These are phyloP conservation scores for Phytophthora citricola DNA, from an alignment of 352 stramenopile genomes.

Conservation along the genomic window DNA sequence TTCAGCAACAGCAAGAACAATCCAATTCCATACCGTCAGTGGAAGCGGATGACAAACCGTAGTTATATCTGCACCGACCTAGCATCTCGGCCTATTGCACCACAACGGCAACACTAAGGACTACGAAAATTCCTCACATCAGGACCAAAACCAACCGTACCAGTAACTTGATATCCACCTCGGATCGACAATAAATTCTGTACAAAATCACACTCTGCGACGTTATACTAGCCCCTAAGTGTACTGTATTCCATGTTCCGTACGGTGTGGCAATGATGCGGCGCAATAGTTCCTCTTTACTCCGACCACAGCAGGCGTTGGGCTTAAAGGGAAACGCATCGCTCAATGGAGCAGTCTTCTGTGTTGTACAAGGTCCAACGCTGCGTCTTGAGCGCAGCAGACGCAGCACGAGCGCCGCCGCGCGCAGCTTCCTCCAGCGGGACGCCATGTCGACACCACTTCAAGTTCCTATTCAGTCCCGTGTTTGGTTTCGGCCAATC, in stretches of 20 bases:
- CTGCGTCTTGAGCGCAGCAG: slow-evolving; percentile 1
- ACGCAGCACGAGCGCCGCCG: slow-evolving; percentile 38
- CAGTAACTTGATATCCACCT: slow-evolving; percentile 61
- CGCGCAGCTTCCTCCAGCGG: slow-evolving; percentile 42
- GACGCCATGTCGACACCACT: slow-evolving; percentile 3
- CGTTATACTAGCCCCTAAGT: not conserved
- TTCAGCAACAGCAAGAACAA: too few species aligned
- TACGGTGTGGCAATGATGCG: slow-evolving; percentile 13
- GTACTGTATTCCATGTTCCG: not conserved
- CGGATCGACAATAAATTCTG: slow-evolving; percentile 49
- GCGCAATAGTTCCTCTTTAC: slow-evolving; percentile 17
- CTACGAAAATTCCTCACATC: too few species aligned
- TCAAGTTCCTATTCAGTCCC: slow-evolving; percentile 6
- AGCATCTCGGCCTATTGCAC: slow-evolving; percentile 43
- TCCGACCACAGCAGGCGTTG: slow-evolving; percentile 22
- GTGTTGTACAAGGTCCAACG: not conserved
- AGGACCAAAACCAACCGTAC: slow-evolving; percentile 15
- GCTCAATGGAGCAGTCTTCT: not conserved
- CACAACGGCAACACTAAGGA: too few species aligned
- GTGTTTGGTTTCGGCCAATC: slow-evolving; percentile 15
- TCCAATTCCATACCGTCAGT: slow-evolving; percentile 37
- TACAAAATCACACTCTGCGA: not conserved
- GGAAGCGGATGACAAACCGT: slow-evolving; percentile 39
- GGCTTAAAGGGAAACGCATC: slow-evolving; percentile 1
- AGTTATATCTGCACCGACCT: slow-evolving; percentile 39